Conservation (phyloP, 2,329 filamentous ascomycete genomes). For the Cytospora piceicola region DNA sequence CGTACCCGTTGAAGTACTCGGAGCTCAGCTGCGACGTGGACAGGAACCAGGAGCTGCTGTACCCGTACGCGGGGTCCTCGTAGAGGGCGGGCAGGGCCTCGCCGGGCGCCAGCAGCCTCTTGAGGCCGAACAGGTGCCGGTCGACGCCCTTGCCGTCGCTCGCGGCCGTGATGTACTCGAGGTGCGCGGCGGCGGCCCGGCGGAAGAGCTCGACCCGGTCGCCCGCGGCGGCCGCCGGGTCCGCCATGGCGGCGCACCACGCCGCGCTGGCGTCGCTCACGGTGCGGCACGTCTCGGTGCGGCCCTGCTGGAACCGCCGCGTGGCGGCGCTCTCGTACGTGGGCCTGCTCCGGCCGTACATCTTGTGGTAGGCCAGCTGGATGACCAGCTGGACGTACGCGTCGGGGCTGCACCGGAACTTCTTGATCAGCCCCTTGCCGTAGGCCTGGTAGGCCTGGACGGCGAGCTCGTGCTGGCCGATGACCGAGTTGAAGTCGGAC, state of each 20-base stretch:
- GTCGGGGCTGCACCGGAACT: constrained; percentile 97
- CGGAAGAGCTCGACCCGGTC: constrained; percentile 76
- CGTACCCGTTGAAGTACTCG: constrained; percentile 99
- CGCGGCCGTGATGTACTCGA: constrained; percentile 88
- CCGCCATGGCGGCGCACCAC: constrained; percentile 86
- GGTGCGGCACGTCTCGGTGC: constrained; percentile 92
- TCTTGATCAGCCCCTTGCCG: constrained; percentile 98
- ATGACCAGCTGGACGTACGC: constrained; percentile 99
- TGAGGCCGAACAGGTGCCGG: constrained; percentile 94
- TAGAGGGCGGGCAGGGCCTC: constrained; percentile 84
- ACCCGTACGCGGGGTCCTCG: constrained; percentile 82
- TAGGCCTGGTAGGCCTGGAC: constrained; percentile 97
- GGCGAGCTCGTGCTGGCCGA: constrained; percentile 84
- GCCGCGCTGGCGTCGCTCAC: constrained; percentile 90
- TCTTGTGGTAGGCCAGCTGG: constrained; percentile 97
- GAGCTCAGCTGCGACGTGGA: constrained; percentile 88
- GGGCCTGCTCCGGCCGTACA: constrained; percentile 96
- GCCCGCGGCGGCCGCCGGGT: constrained; percentile 65
- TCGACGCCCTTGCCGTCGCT: constrained; percentile 94
- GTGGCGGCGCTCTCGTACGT: constrained; percentile 97
- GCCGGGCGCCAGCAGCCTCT: constrained; percentile 81
- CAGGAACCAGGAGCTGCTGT: constrained; percentile 87
- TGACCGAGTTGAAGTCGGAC: constrained; percentile 78
- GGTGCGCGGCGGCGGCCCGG: constrained; percentile 77
- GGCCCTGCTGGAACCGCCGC: constrained; percentile 92